Evolutionary conservation across 805 yeast genomes (phyloP), one percentile per base, ranked within the genome.

Genomic region (Nakazawaea siamensis): DNA sequence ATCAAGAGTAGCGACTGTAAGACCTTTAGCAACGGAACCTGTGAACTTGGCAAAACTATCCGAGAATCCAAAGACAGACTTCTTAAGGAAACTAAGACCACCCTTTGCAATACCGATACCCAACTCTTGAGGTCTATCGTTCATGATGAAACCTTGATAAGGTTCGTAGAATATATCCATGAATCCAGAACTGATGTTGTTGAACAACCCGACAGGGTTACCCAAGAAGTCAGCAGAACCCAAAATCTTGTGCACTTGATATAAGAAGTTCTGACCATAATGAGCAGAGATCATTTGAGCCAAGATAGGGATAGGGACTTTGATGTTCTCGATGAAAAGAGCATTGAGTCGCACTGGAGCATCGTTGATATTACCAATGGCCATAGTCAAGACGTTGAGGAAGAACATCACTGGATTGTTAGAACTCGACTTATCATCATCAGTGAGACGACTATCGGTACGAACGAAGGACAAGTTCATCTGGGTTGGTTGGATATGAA

Each of bases 171-270:
- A 92, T 14, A 92, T 81, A 55, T 92, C 99, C 73, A 87, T 72
- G 9, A 92, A 92, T 34, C 99, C 99, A 0, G 97, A 86, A 38
- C 95, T 79, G 38, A 92, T 65, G 46, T 87, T 88, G 54, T 85
- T 92, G 63, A 92, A 92, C 42, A 92, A 62, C 1, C 98, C 98
- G 19, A 94, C 97, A 0, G 99, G 99, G 46, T 94, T 92, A 16
- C 98, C 99, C 33, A 92, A 61, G 45, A 92, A 75, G 57, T 94
- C 98, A 0, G 97, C 98, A 14, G 96, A 86, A 0, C 99, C 99
- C 23, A 94, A 62, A 29, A 92, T 78, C 54, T 86, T 87, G 58
- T 92, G 94, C 23, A 92, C 64, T 57, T 92, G 98, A 51, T 84
- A 87, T 40, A 92, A 69, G 58, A 90, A 81, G 19, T 92, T 90